Percentiles rank a stretch among this genome's conserved stretches.
These are phyloP conservation scores for Chrysanthemum seticuspe DNA, from an alignment of 129 eudicot genomes.

Conservation along the genomic window DNA sequence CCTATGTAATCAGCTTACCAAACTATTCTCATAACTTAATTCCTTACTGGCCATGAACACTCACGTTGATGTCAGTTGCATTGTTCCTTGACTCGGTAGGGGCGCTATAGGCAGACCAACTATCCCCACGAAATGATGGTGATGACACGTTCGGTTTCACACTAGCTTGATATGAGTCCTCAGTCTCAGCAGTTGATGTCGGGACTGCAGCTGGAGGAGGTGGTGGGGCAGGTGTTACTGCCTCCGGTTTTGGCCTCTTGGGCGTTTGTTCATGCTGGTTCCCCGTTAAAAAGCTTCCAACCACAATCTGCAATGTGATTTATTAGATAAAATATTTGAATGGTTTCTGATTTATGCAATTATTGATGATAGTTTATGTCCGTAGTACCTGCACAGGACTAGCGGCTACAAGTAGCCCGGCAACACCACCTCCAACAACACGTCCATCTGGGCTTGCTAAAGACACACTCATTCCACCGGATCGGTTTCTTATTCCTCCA, in stretches of 20 bases:
- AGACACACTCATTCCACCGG: constrained; percentile 90
- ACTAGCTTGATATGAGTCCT: constrained; percentile 32
- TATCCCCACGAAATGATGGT: constrained; percentile 56
- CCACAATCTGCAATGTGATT: constrained; percentile 56
- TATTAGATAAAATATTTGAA: neutral
- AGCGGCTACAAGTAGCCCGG: constrained; percentile 74
- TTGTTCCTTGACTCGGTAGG: constrained; percentile 48
- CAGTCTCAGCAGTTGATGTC: constrained; percentile 38
- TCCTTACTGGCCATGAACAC: constrained; percentile 34
- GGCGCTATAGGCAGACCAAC: constrained; percentile 48
- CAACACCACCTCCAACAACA: constrained; percentile 90
- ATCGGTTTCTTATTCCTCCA: constrained; percentile 75
- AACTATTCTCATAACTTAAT: constrained; percentile 11
- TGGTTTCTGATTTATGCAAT: neutral
- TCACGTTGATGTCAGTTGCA: constrained; percentile 60
- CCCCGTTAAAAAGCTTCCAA: constrained; percentile 73
- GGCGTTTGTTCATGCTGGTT: constrained; percentile 67
- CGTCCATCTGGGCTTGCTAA: constrained; percentile 93
- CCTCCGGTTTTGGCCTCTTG: constrained; percentile 53
- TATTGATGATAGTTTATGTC: neutral
- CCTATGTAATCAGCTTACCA: constrained; percentile 15
- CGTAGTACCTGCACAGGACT: constrained; percentile 47
- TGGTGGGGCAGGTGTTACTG: constrained; percentile 22
- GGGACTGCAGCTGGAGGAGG: constrained; percentile 39
- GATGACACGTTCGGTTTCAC: constrained; percentile 32